phyloP scores from a whole-genome alignment of 441 rosid genomes.

The Jatropha multifida region DNA sequence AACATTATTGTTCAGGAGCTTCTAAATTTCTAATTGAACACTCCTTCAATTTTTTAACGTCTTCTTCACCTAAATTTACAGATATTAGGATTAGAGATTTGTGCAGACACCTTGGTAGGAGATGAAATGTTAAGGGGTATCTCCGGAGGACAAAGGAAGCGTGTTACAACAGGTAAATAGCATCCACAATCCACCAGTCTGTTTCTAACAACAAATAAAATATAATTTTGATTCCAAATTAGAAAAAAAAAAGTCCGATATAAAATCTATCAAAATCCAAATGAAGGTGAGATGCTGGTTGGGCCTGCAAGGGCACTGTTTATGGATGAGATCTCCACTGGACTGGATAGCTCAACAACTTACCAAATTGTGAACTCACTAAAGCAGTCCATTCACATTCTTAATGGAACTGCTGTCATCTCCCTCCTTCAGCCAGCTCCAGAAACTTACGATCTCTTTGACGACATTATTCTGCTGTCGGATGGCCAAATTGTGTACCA shows the following conservation, averaged over 20 bases:
- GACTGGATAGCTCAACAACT: conserved; percentile 71
- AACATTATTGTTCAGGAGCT: too few relatives aligned
- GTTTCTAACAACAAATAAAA: not conserved
- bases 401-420: conserved; percentile 60
- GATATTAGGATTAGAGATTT: conserved; percentile 71
- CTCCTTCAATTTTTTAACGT: not conserved
- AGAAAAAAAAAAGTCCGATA: not conserved
- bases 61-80: conserved; percentile 19
- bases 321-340: conserved; percentile 81
- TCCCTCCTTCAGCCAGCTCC: conserved; percentile 91
- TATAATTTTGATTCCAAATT: not conserved
- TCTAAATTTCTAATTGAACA: not conserved
- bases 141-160: conserved; percentile 79
- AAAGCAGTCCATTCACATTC: conserved; percentile 52
- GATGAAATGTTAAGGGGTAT: conserved; percentile 78
- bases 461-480: conserved; percentile 31
- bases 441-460: conserved; percentile 75
- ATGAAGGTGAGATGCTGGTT: conserved; percentile 68
- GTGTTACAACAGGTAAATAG: too few relatives aligned
- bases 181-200: not conserved
- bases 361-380: conserved; percentile 63
- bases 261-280: not conserved
- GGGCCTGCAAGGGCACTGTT: conserved; percentile 61
- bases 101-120: conserved; percentile 78
- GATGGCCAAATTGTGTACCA: conserved; percentile 78